Percentiles rank a stretch among this genome's conserved stretches.
Conservation (phyloP, 306 rosid species). For the Lotus japonicus region DNA sequence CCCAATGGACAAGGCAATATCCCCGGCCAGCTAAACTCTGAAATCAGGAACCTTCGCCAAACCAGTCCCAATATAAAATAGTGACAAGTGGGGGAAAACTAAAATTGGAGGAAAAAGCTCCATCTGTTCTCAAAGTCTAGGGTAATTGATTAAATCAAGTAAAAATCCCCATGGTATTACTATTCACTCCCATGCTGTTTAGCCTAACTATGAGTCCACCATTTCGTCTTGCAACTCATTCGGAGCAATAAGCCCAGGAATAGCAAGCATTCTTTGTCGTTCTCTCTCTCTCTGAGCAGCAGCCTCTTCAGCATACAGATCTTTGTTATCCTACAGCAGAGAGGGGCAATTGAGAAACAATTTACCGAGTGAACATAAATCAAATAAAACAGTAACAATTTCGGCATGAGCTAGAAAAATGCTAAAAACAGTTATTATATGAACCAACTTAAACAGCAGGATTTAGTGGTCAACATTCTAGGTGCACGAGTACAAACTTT, state of each 20-base stretch:
- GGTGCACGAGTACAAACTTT: background rate
- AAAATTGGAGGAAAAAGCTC: constrained; percentile 36
- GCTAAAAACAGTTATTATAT: background rate
- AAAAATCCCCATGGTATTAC: constrained; percentile 32
- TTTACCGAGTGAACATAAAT: background rate
- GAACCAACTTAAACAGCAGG: background rate
- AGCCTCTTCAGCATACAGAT: constrained; percentile 95
- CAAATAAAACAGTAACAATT: background rate
- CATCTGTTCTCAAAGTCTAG: constrained; percentile 33
- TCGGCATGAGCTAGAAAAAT: background rate
- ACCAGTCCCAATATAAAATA: constrained; percentile 43
- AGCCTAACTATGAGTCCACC: constrained; percentile 70
- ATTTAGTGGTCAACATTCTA: background rate
- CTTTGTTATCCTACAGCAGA: constrained; percentile 80
- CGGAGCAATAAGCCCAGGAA: constrained; percentile 97
- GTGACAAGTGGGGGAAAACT: constrained; percentile 39
- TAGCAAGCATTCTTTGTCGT: constrained; percentile 89
- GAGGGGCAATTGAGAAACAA: constrained; percentile 4
- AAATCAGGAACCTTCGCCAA: constrained; percentile 37
- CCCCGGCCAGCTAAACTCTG: constrained; percentile 37
- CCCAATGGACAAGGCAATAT: constrained; percentile 43
- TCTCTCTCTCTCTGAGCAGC: constrained; percentile 94
- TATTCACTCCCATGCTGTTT: constrained; percentile 24
- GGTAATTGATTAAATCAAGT: constrained; percentile 35
- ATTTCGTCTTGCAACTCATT: constrained; percentile 96